These are phyloP conservation scores for Tetrahymena borealis DNA, from an alignment of 73 alveolate genomes.

Conservation along the genomic window DNA sequence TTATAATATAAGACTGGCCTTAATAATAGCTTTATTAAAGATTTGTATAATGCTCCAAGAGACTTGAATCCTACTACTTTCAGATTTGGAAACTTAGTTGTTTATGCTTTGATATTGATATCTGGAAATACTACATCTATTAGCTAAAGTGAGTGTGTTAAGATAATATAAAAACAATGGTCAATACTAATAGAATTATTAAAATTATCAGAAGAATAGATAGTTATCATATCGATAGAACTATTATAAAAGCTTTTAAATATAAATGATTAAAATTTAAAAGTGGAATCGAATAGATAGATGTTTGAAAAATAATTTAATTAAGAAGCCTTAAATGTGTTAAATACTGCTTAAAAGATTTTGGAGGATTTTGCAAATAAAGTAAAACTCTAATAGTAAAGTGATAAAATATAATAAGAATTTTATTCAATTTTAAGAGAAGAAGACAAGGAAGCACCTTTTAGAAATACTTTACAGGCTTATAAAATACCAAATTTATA, in stretches of 20 bases:
- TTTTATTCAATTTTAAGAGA: not conserved
- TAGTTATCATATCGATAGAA: not conserved
- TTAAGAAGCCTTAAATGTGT: not conserved
- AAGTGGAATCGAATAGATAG: not conserved
- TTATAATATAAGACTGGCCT: not conserved
- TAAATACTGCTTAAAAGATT: not conserved
- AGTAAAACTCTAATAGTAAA: not conserved
- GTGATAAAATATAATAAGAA: not conserved
- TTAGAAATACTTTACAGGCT: not conserved
- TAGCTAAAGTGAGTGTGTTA: not conserved
- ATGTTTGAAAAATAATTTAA: not conserved
- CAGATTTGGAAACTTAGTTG: not conserved
- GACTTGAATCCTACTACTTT: not conserved
- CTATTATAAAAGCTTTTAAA: not conserved
- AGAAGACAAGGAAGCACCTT: not conserved
- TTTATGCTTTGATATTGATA: not conserved
- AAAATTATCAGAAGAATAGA: not conserved
- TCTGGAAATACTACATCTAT: not conserved
- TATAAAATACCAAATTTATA: not conserved
- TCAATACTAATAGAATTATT: not conserved
- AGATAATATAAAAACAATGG: not conserved
- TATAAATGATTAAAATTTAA: not conserved
- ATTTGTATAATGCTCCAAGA: not conserved
- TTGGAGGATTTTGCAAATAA: not conserved
- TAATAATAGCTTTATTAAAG: not conserved